phyloP scores from a whole-genome alignment of 2,329 filamentous ascomycete genomes.

The Chlorencoelia australis region DNA sequence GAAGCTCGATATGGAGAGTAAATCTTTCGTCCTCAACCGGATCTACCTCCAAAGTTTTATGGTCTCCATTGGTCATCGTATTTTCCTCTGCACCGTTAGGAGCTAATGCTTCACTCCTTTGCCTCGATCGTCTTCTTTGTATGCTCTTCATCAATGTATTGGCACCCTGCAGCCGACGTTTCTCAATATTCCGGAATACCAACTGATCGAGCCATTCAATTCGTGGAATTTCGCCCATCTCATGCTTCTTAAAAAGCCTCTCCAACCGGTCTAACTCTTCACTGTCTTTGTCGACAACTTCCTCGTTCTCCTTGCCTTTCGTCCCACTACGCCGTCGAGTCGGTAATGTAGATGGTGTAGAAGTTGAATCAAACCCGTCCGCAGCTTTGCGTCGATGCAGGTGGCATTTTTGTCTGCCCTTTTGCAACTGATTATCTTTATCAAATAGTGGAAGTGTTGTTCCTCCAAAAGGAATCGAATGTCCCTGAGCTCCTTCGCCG shows the following conservation, averaged over 20 bases:
- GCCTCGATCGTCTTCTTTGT: constrained; percentile 35
- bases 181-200: constrained; percentile 85
- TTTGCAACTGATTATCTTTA: constrained; percentile 79
- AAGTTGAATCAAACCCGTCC: constrained; percentile 72
- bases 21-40: constrained; percentile 49
- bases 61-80: constrained; percentile 31
- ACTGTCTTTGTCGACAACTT: constrained; percentile 56
- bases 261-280: constrained; percentile 86
- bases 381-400: constrained; percentile 74
- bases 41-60: constrained; percentile 26
- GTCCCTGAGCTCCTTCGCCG: constrained; percentile 56
- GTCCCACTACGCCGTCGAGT: constrained; percentile 43
- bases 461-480: constrained; percentile 85
- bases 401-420: constrained; percentile 84
- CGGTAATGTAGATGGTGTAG: constrained; percentile 60
- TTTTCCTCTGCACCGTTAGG: constrained; percentile 18
- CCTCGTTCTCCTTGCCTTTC: constrained; percentile 34
- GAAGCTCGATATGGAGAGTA: constrained; percentile 80
- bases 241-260: constrained; percentile 88
- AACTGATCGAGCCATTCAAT: constrained; percentile 94
- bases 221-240: constrained; percentile 89
- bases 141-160: constrained; percentile 51
- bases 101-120: constrained; percentile 26
- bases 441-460: constrained; percentile 92
- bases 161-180: constrained; percentile 55